A percentile compares a stretch with the other conserved stretches of the same genome.
These are phyloP conservation scores for Puccinia triticina DNA, from an alignment of 1,284 basidiomycete species.

Conservation along the genomic window DNA sequence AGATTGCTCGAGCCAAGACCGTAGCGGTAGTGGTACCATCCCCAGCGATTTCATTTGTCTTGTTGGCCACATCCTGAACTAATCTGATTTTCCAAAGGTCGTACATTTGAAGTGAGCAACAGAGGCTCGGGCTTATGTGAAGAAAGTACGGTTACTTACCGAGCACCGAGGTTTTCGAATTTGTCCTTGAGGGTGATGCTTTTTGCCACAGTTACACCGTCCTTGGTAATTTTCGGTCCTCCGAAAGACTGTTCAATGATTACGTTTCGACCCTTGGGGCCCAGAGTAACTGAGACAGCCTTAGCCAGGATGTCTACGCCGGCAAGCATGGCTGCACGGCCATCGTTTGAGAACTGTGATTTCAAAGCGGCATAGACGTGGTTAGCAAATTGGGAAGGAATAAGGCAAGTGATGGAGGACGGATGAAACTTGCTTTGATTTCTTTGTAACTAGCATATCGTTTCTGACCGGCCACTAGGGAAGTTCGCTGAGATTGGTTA, in stretches of 20 bases:
- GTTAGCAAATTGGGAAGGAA: background rate
- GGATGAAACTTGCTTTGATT: slow-evolving; percentile 52
- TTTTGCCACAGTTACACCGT: slow-evolving; percentile 98
- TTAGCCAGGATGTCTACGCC: slow-evolving; percentile 96
- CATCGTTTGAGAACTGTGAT: slow-evolving; percentile 94
- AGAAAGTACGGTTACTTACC: slow-evolving; percentile 65
- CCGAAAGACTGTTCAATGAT: slow-evolving; percentile 98
- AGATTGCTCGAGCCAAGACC: slow-evolving; percentile 94
- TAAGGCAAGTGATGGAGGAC: background rate
- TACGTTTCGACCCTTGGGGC: slow-evolving; percentile 96
- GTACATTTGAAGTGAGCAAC: background rate
- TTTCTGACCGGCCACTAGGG: slow-evolving; percentile 22
- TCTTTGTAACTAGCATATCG: slow-evolving; percentile 53
- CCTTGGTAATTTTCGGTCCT: slow-evolving; percentile 75
- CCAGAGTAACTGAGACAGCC: slow-evolving; percentile 90
- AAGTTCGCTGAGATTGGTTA: background rate
- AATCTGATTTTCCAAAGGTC: slow-evolving; percentile 23
- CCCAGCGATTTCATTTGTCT: slow-evolving; percentile 96
- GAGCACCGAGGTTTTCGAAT: slow-evolving; percentile 97
- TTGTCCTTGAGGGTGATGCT: slow-evolving; percentile 93
- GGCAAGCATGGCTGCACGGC: slow-evolving; percentile 86
- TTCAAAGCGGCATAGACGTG: background rate
- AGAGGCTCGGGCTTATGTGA: no score
- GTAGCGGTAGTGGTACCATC: slow-evolving; percentile 98
- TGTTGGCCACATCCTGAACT: slow-evolving; percentile 55